These are phyloP conservation scores for Thelonectria rubi DNA, from an alignment of 2,329 filamentous ascomycete species.

Conservation along the genomic window DNA sequence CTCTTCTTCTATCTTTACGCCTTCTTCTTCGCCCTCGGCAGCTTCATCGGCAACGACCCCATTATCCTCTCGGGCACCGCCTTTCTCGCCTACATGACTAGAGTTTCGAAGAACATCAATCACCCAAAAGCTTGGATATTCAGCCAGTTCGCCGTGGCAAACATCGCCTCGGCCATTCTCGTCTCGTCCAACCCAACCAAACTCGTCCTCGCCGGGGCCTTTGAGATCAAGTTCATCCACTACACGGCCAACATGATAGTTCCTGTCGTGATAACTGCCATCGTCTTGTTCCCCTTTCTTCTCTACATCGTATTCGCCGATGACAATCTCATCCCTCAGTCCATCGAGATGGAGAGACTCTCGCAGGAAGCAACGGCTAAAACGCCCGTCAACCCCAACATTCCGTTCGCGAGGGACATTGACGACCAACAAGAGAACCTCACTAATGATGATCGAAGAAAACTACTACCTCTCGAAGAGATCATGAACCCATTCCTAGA, in stretches of 20 bases:
- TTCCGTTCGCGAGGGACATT: constrained; percentile 69
- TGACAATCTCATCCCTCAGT: constrained; percentile 68
- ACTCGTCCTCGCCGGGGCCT: constrained; percentile 76
- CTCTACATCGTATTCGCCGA: constrained; percentile 75
- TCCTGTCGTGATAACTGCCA: constrained; percentile 72
- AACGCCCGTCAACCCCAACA: constrained; percentile 76
- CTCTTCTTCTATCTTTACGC: constrained; percentile 78
- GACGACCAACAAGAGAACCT: constrained; percentile 59
- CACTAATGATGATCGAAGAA: constrained; percentile 57
- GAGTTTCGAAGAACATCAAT: constrained; percentile 76
- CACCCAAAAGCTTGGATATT: constrained; percentile 78
- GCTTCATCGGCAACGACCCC: constrained; percentile 78
- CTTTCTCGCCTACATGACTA: constrained; percentile 80
- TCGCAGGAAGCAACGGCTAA: constrained; percentile 63
- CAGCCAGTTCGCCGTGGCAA: constrained; percentile 76
- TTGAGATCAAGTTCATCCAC: constrained; percentile 74
- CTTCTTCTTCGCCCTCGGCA: constrained; percentile 75
- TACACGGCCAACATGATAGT: constrained; percentile 84
- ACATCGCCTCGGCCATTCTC: constrained; percentile 78
- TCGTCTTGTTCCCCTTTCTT: constrained; percentile 74
- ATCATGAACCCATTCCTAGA: constrained; percentile 81
- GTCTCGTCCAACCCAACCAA: constrained; percentile 84
- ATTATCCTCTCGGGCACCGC: constrained; percentile 79
- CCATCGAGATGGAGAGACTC: constrained; percentile 74
- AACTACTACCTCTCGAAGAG: constrained; percentile 71